Evolutionary conservation across 2,329 filamentous ascomycete genomes (phyloP).

Genomic region (Sarocladium strictum): DNA sequence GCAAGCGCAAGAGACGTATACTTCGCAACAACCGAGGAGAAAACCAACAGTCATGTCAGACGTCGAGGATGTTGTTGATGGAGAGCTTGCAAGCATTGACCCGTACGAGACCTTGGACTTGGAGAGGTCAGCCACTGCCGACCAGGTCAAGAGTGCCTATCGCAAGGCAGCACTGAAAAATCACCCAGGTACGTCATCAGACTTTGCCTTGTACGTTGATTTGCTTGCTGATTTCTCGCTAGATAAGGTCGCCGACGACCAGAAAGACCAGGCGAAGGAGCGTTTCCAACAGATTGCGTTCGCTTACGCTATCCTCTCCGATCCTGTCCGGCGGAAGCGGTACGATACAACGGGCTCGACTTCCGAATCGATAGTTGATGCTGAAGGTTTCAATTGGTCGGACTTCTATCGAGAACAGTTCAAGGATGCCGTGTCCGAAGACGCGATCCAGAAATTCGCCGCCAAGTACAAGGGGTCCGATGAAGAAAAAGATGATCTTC

Average conservation of each 20-base stretch:
- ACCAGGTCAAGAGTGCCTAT: constrained; percentile 86
- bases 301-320: constrained; percentile 88
- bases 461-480: constrained; percentile 76
- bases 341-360: constrained; percentile 92
- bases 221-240: constrained; percentile 11
- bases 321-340: constrained; percentile 69
- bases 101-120: constrained; percentile 79
- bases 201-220: no score
- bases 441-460: constrained; percentile 71
- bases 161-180: constrained; percentile 82
- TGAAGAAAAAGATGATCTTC: constrained; percentile 74
- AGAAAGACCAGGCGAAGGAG: constrained; percentile 67
- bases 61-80: constrained; percentile 46
- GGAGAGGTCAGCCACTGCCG: constrained; percentile 61
- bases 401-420: constrained; percentile 86
- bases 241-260: constrained; percentile 70
- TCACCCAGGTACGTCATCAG: constrained; percentile 63
- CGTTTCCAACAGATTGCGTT: constrained; percentile 90
- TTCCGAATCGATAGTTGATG: constrained; percentile 70
- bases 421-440: constrained; percentile 65
- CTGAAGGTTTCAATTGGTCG: constrained; percentile 81
- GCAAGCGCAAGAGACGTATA: not conserved
- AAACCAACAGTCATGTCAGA: constrained; percentile 36
- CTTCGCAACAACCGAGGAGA: not conserved
- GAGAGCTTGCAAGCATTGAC: constrained; percentile 57